Conservation (phyloP, 2,329 filamentous ascomycete species). For the Hypoxylon sp. region DNA sequence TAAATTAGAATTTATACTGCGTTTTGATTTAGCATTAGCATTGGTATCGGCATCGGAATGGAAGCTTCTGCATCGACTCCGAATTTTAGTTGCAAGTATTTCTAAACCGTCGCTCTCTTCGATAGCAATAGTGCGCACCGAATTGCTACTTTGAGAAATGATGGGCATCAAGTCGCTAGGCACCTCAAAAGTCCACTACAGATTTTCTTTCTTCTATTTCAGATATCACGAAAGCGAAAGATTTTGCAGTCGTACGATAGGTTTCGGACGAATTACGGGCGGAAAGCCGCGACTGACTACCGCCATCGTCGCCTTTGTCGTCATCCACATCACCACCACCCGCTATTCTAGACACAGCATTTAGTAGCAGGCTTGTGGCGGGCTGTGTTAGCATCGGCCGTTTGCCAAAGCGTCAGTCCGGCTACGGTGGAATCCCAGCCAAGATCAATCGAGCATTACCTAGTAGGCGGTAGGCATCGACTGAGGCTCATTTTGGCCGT, state of each 20-base stretch:
- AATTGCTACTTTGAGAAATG: conserved; percentile 18
- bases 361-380: conserved; percentile 2
- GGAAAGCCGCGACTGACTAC: conserved; percentile 5
- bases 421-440: conserved; percentile 14
- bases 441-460: conserved; percentile 11
- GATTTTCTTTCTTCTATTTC: neutral
- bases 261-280: neutral
- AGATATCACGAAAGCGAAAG: conserved; percentile 15
- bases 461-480: conserved; percentile 4
- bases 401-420: neutral
- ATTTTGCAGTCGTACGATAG: neutral
- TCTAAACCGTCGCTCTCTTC: neutral
- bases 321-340: conserved; percentile 8
- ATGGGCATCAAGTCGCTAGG: conserved; percentile 10
- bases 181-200: neutral
- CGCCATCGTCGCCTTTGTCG: conserved; percentile 14
- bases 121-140: conserved; percentile 12
- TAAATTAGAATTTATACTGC: no score
- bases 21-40: neutral
- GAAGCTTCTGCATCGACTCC: neutral
- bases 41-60: neutral
- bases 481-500: conserved; percentile 10
- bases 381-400: conserved; percentile 20
- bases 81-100: neutral
- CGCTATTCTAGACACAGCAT: neutral